Base-by-base conservation (phyloP, 805 yeast species). In the Sugiyamaella smithiae region DNA sequence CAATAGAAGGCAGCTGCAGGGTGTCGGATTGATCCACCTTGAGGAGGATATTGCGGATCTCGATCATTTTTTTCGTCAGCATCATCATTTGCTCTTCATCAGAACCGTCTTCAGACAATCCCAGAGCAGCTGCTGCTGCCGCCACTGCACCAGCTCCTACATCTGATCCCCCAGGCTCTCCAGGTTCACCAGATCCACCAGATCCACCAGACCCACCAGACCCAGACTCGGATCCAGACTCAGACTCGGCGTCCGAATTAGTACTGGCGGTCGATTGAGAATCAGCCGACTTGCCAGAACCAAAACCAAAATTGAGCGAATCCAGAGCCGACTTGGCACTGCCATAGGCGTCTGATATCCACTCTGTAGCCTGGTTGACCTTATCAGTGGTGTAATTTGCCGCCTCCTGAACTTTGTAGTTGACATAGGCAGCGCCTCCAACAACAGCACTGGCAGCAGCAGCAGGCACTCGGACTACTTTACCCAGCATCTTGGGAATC, bases 41-140 rank as follows among this genome's bases (percentile, higher is more conserved):
- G 50, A 84, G 78, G 45, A 93, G 71, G 25, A 93, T 78, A 45
- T 83, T 77, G 62, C 98, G 75, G 49, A 93, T 90, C 66, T 95
- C 99, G 59, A 93, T 95, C 99, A 93, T 93, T 66, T 89, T 96
- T 57, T 89, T 81, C 5, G 99, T 95, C 54, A 93, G 68, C 55
- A 85, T 84, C 65, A 93, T 71, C 84, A 93, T 93, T 47, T 88
- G 91, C 29, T 74, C 70, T 2, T 75, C 76, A 1, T 75, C 79
- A 9, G 76, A 78, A 14, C 74, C 79, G 62, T 4, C 65, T 65
- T 5, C 63, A 71, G 4, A 68, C 64, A n/a, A 57, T 4, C 66
- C 70, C 3, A 70, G 73, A 8, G 73, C 73, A 14, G 83, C 74
- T 8, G 75, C 82, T 3, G 80, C 82, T 2, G 82, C 81, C 1